Conservation (phyloP, 148 eudicot species). For the Amaranthus hypochondriacus region DNA sequence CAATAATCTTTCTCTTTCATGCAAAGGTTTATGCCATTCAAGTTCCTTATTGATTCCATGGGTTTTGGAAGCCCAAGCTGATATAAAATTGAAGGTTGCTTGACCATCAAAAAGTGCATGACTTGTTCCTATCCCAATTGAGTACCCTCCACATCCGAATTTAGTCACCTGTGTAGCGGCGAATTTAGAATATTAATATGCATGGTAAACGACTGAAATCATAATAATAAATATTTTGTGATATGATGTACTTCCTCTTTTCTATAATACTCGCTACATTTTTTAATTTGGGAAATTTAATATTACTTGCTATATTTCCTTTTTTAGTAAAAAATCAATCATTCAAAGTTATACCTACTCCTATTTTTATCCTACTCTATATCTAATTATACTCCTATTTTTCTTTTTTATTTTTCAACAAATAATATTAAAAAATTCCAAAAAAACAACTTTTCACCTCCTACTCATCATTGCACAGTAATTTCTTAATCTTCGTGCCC, state of each 20-base stretch:
- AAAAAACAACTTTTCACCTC: too few species aligned
- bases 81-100: conserved; percentile 34
- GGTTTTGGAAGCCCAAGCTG: conserved; percentile 35
- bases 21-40: conserved; percentile 27
- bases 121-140: conserved; percentile 38
- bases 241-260: background rate
- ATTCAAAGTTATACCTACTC: too few species aligned
- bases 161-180: conserved; percentile 28
- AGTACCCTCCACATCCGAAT: conserved; percentile 45
- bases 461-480: too few species aligned
- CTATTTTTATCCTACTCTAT: too few species aligned
- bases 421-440: too few species aligned
- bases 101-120: conserved; percentile 40
- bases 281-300: too few species aligned
- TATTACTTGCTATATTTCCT: too few species aligned
- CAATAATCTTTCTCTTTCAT: conserved; percentile 18
- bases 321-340: too few species aligned
- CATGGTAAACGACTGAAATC: background rate
- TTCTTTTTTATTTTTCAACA: too few species aligned
- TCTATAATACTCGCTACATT: too few species aligned
- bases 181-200: background rate
- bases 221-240: background rate
- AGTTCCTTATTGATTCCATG: background rate
- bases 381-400: too few species aligned
- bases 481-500: too few species aligned